phyloP scores from a whole-genome alignment of 2,329 filamentous ascomycete species.

The Albifimbria verrucaria region DNA sequence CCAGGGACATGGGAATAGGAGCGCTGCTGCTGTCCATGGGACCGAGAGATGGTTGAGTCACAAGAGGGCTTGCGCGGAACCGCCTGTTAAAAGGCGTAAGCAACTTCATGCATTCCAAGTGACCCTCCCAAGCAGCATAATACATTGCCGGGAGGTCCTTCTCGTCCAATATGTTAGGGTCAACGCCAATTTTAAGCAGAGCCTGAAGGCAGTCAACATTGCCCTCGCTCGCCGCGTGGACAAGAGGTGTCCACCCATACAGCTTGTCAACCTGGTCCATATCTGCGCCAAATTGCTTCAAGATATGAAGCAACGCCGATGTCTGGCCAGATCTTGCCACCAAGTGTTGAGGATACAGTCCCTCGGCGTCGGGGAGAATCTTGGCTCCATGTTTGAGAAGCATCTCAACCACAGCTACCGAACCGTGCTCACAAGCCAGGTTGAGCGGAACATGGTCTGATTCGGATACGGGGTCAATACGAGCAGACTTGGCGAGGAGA shows the following conservation, averaged over 20 bases:
- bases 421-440: constrained; percentile 90
- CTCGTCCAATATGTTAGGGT: constrained; percentile 80
- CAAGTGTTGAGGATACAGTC: constrained; percentile 93
- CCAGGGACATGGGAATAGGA: constrained; percentile 63
- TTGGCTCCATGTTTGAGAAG: constrained; percentile 76
- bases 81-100: constrained; percentile 60
- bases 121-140: constrained; percentile 97
- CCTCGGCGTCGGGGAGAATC: constrained; percentile 92
- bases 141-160: constrained; percentile 95
- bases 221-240: constrained; percentile 94
- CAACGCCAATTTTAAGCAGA: constrained; percentile 73
- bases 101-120: constrained; percentile 89
- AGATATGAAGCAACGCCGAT: constrained; percentile 72
- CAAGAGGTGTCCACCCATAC: constrained; percentile 95
- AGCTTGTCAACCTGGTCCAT: constrained; percentile 92
- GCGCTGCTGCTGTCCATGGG: constrained; percentile 45
- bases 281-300: constrained; percentile 84
- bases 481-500: constrained; percentile 73
- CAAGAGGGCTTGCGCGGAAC: constrained; percentile 40
- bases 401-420: constrained; percentile 77
- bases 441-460: constrained; percentile 93
- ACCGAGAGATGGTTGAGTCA: constrained; percentile 39
- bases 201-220: constrained; percentile 84
- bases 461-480: constrained; percentile 80
- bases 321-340: constrained; percentile 86